phyloP scores from a whole-genome alignment of 306 rosid species.

The Cicer chorassanicum region DNA sequence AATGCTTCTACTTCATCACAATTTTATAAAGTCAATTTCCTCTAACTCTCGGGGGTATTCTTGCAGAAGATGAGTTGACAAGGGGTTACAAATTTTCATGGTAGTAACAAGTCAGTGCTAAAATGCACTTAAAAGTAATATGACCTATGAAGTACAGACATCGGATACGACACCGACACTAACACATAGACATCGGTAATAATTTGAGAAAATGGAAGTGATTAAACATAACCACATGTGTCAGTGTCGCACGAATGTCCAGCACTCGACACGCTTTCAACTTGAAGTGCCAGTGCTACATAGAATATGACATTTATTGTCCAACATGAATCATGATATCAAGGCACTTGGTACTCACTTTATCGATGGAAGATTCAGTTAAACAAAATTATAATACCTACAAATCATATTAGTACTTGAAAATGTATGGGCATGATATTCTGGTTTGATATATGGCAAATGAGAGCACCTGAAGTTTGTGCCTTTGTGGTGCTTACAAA shows the following conservation, averaged over 20 bases:
- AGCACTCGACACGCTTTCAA: not conserved
- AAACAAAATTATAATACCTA: conserved; percentile 14
- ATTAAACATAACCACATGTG: not conserved
- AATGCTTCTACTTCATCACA: conserved; percentile 23
- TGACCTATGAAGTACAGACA: not conserved
- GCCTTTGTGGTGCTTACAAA: conserved; percentile 4
- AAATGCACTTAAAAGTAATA: conserved; percentile 12
- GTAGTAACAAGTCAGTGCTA: conserved; percentile 7
- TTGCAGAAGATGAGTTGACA: conserved; percentile 3
- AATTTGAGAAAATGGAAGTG: conserved; percentile 1
- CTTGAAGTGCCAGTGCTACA: not conserved
- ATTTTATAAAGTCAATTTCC: not conserved
- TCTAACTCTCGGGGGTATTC: conserved; percentile 12
- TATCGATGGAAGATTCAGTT: not conserved
- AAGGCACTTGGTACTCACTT: conserved; percentile 8
- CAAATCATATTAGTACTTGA: conserved; percentile 6
- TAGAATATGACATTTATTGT: not conserved
- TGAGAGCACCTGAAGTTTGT: not conserved
- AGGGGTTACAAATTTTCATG: conserved; percentile 18
- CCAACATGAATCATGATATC: conserved; percentile 2
- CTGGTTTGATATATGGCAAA: not conserved
- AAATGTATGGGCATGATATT: conserved; percentile 3
- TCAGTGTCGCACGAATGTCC: not conserved
- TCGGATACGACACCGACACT: not conserved
- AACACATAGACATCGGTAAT: not conserved